phyloP scores from a whole-genome alignment of 2,329 filamentous ascomycete species.

The Trichoderma brevicompactum region DNA sequence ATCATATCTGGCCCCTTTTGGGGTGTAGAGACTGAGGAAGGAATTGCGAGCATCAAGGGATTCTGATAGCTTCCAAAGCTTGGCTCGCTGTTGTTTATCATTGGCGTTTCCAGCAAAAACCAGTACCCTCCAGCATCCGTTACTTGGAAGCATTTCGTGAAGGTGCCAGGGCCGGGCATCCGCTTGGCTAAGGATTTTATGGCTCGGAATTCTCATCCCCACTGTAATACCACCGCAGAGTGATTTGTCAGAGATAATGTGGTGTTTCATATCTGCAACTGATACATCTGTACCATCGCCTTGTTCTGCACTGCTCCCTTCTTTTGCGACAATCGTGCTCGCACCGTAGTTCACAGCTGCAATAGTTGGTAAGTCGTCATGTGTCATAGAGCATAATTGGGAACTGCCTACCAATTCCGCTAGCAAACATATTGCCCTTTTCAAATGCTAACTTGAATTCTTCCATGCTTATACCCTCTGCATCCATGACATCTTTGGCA shows the following conservation, averaged over 20 bases:
- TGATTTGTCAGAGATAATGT: background rate
- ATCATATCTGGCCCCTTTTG: background rate
- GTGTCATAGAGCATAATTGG: background rate
- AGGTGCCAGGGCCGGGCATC: background rate
- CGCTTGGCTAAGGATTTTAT: background rate
- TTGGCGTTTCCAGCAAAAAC: background rate
- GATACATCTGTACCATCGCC: background rate
- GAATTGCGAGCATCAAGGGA: background rate
- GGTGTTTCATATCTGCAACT: background rate
- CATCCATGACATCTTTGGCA: slow-evolving; percentile 16
- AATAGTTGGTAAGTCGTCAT: background rate
- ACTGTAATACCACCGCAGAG: background rate
- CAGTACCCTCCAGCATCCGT: background rate
- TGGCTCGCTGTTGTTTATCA: background rate
- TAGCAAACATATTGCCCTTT: slow-evolving; percentile 8
- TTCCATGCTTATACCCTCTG: slow-evolving; percentile 14
- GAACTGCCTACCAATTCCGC: background rate
- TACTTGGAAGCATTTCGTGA: background rate
- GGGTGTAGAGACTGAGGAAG: background rate
- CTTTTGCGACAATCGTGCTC: slow-evolving; percentile 1
- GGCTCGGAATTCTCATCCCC: background rate
- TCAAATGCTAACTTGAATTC: background rate
- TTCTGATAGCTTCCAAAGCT: background rate
- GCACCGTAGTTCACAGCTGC: background rate
- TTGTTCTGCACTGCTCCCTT: background rate